Evolutionary conservation across 2,329 filamentous ascomycete species (phyloP).

Genomic region (Didymella lethalis): DNA sequence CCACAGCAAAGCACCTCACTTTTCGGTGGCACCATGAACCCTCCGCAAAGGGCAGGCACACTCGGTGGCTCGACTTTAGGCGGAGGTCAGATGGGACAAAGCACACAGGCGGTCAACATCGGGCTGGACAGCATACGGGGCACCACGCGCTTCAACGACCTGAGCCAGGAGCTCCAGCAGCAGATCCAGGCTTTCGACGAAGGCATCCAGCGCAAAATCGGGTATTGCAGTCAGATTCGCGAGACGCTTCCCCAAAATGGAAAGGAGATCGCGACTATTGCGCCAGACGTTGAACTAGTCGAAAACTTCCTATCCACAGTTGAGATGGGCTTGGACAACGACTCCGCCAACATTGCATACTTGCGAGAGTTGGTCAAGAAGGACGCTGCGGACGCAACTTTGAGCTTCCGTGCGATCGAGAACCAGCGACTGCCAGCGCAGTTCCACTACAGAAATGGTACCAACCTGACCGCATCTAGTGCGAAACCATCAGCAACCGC

Average conservation of each 20-base stretch:
- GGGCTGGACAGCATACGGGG: conserved; percentile 72
- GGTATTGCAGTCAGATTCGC: conserved; percentile 77
- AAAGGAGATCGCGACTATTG: conserved; percentile 69
- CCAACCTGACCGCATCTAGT: conserved; percentile 43
- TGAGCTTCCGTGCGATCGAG: conserved; percentile 76
- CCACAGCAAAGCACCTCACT: conserved; percentile 43
- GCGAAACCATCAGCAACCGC: conserved; percentile 36
- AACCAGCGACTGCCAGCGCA: conserved; percentile 74
- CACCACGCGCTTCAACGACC: conserved; percentile 91
- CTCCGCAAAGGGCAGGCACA: conserved; percentile 39
- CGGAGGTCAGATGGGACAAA: conserved; percentile 38
- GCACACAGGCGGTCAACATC: conserved; percentile 41
- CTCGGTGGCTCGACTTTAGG: conserved; percentile 37
- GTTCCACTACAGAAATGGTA: conserved; percentile 63
- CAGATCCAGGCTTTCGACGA: conserved; percentile 80
- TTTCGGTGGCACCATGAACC: conserved; percentile 44
- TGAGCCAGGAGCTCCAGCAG: conserved; percentile 80
- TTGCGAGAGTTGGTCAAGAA: conserved; percentile 66
- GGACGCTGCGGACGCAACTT: conserved; percentile 73
- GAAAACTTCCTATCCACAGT: conserved; percentile 68
- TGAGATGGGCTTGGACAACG: conserved; percentile 68
- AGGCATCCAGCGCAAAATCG: conserved; percentile 80
- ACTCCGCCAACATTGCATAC: conserved; percentile 66
- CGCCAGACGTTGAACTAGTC: conserved; percentile 70
- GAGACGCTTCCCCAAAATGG: conserved; percentile 69